Base-by-base conservation (phyloP, 768 basidiomycete genomes). In the Boletus reticulatus region DNA sequence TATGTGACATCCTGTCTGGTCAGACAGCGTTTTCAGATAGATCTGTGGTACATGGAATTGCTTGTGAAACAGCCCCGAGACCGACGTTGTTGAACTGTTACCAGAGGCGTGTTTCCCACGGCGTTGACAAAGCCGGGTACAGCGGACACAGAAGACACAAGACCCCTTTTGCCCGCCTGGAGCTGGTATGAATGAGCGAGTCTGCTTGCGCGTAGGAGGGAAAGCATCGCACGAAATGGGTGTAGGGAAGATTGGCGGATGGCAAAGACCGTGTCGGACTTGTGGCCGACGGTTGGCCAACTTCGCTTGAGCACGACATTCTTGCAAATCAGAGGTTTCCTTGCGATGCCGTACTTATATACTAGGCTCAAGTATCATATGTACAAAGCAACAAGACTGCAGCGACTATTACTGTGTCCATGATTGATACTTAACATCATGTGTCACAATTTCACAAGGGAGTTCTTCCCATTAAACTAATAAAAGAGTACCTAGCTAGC, bases 91-190 rank as follows among this genome's bases (percentile, higher is more conserved):
- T 19, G 14, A 43, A 41, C 10, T 72, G 84, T 65, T 56, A 95
- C 94, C 43, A 98, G 76, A 53, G 96, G 96, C 0, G 96, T 98
- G 73, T 94, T 94, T 59, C 95, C 96, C 43, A 98, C 82, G 27
- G 94, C 87, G 6, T 88, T 92, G 11, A 82, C 84, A 73, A 98
- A 94, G 44, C 95, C 92, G 51, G 88, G 75, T 24, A 87, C 88
- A 17, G 78, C 62, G 19, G 80, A 76, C 20, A 87, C 88, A 17
- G 78, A 61, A 20, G 80, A 76, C 20, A 75, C 70, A 39, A 80
- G 76, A 14, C 66, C 56, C 72, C 75, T 58, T 59, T 66, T 53
- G 46, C 45, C 11, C 10, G 13, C 14, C 4, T 20, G 58, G 16
- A 37, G 46, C n/a, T 12, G 44, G 58, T 51, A 47, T 19, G 36